Conservation (phyloP, 352 stramenopile species). For the Globisporangium nunn region DNA sequence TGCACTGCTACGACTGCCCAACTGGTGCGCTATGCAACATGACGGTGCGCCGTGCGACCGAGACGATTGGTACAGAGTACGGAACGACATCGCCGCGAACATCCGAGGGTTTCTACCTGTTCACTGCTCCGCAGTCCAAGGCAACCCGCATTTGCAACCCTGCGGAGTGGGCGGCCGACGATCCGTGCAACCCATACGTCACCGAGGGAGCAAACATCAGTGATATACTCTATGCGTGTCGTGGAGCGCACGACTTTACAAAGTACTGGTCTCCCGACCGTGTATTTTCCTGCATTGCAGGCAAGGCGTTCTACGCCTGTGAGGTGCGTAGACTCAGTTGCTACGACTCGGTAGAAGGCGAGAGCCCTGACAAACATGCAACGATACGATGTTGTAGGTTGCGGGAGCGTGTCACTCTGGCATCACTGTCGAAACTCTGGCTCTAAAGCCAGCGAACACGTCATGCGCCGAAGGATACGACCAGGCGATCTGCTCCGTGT, state of each 20-base stretch:
- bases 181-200: constrained; percentile 39
- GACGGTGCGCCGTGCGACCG: constrained; percentile 42
- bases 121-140: constrained; percentile 36
- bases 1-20: constrained; percentile 49
- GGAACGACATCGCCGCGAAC: constrained; percentile 52
- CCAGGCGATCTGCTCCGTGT: constrained; percentile 66
- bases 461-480: constrained; percentile 47
- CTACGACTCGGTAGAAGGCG: neutral
- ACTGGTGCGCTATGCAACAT: constrained; percentile 38
- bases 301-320: constrained; percentile 54
- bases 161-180: constrained; percentile 29
- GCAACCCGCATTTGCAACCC: constrained; percentile 23
- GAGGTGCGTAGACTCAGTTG: constrained; percentile 22
- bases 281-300: constrained; percentile 51
- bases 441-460: constrained; percentile 12
- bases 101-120: constrained; percentile 49
- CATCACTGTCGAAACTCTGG: constrained; percentile 30
- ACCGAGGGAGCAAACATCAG: constrained; percentile 13
- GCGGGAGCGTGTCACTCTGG: constrained; percentile 37
- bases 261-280: constrained; percentile 56
- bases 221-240: constrained; percentile 36
- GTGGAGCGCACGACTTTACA: constrained; percentile 21
- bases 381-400: constrained; percentile 15
- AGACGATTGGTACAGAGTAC: constrained; percentile 31
- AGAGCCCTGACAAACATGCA: neutral